Conservation (phyloP, 768 basidiomycete genomes). For the Coprinopsis sp. region DNA sequence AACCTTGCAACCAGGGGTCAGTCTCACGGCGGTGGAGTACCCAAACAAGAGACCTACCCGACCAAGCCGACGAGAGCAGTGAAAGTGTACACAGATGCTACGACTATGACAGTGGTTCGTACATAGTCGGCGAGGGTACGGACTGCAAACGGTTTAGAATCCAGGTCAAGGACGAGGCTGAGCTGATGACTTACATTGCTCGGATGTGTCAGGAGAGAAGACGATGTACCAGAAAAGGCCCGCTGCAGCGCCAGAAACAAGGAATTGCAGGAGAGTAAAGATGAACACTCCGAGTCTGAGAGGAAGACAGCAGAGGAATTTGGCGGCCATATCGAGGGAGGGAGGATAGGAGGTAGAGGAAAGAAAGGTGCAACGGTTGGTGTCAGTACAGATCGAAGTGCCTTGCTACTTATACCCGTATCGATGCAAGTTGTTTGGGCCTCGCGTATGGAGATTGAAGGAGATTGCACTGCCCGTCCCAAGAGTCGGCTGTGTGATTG, state of each 20-base stretch:
- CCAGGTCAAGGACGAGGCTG: neutral
- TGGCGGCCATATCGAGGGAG: constrained; percentile 28
- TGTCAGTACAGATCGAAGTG: no score
- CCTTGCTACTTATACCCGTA: no score
- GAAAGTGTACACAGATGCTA: constrained; percentile 27
- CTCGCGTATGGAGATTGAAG: no score
- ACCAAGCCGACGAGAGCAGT: constrained; percentile 30
- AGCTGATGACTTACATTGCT: constrained; percentile 18
- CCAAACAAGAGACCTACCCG: constrained; percentile 24
- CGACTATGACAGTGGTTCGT: constrained; percentile 27
- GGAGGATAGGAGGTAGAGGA: neutral
- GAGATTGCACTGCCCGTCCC: no score
- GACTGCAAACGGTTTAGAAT: constrained; percentile 13
- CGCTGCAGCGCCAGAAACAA: constrained; percentile 27
- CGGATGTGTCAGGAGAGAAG: constrained; percentile 14
- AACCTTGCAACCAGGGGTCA: constrained; percentile 22
- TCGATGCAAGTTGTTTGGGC: no score
- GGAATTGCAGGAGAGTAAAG: constrained; percentile 38
- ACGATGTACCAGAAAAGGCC: constrained; percentile 29
- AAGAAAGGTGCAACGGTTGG: constrained; percentile 1
- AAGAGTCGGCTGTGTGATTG: no score
- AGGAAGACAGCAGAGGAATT: constrained; percentile 41
- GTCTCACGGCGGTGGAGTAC: neutral
- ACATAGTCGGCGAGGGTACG: constrained; percentile 20
- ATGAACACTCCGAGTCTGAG: constrained; percentile 37